Percentiles rank a stretch among this genome's conserved stretches.
Evolutionary conservation across 2,329 filamentous ascomycete genomes (phyloP).

Genomic region (Truncatella angustata): DNA sequence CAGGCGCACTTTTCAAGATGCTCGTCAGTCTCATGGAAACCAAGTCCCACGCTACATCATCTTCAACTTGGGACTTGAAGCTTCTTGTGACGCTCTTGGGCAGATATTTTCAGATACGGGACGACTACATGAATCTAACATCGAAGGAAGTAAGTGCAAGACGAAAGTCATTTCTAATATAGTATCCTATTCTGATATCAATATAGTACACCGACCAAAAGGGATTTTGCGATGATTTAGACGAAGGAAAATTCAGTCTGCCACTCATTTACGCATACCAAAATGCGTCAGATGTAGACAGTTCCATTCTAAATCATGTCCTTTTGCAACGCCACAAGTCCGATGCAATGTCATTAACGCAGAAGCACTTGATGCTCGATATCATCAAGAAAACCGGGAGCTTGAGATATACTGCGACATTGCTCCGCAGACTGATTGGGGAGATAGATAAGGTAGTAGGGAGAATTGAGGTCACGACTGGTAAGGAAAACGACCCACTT

Average conservation of each 20-base stretch:
- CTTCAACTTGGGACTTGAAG: constrained; percentile 40
- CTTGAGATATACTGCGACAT: too few species aligned
- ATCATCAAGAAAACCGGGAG: not conserved
- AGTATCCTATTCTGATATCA: not conserved
- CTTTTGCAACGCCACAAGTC: not conserved
- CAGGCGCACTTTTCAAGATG: constrained; percentile 44
- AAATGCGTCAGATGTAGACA: not conserved
- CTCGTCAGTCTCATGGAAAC: constrained; percentile 44
- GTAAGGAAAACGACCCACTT: too few species aligned
- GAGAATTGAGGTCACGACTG: too few species aligned
- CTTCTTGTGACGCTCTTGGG: constrained; percentile 59
- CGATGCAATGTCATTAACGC: not conserved
- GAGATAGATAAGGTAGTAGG: too few species aligned
- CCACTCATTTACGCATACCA: constrained; percentile 11
- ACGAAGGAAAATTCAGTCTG: constrained; percentile 14
- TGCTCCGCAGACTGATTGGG: too few species aligned
- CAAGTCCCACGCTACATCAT: constrained; percentile 32
- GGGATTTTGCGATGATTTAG: constrained; percentile 14
- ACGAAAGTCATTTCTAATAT: too few species aligned
- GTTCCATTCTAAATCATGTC: not conserved
- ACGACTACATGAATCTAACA: constrained; percentile 59
- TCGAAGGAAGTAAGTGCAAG: not conserved
- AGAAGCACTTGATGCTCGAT: not conserved
- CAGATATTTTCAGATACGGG: constrained; percentile 58
- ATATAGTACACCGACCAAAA: constrained; percentile 12